Percentiles rank a stretch among this genome's conserved stretches.
Conservation (phyloP, 257 asterid species). For the Solanum chilense region DNA sequence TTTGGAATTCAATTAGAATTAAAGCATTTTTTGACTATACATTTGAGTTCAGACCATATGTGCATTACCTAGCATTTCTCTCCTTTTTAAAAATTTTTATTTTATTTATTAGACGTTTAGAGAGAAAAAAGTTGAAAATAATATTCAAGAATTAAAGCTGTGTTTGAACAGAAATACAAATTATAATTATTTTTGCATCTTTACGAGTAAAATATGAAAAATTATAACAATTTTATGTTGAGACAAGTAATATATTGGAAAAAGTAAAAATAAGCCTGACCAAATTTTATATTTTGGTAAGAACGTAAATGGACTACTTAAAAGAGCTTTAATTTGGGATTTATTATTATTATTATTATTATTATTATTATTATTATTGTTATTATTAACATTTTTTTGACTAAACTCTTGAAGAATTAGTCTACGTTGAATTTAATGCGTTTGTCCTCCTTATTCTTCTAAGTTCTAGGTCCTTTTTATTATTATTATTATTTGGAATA, state of each 20-base stretch:
- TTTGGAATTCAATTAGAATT: background rate
- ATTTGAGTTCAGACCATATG: background rate
- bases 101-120: background rate
- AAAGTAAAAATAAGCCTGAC: background rate
- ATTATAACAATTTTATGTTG: background rate
- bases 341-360: background rate
- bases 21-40: background rate
- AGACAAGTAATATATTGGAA: no score
- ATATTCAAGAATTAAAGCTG: background rate
- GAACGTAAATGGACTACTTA: background rate
- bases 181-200: background rate
- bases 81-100: background rate
- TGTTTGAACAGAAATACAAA: background rate
- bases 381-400: background rate
- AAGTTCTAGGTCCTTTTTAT: background rate
- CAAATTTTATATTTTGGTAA: background rate
- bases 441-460: background rate
- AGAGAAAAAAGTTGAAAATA: no score
- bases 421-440: background rate
- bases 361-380: no score
- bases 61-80: background rate
- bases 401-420: background rate
- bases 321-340: background rate
- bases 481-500: background rate
- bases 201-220: background rate